Percentiles rank a stretch among this genome's conserved stretches.
These are phyloP conservation scores for Solanum hybrid DNA, from an alignment of 305 asterid species.

Conservation along the genomic window DNA sequence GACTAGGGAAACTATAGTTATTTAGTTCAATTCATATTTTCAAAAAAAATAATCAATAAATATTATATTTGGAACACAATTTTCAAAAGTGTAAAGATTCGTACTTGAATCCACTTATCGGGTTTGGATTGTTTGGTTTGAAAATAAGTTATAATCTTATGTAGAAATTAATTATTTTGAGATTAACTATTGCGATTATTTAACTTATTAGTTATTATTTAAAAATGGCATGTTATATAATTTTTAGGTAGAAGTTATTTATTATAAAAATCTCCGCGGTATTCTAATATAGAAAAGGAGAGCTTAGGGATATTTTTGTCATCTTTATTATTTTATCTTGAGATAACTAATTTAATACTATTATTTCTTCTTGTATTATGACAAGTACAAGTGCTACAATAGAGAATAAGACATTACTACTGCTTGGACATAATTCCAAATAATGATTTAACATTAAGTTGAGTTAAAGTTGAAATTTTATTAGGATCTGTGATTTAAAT, in stretches of 20 bases:
- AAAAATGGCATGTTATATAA: neutral
- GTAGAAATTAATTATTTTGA: neutral
- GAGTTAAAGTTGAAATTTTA: neutral
- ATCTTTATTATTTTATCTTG: neutral
- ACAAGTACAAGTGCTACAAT: neutral
- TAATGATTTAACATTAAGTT: neutral
- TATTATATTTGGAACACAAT: neutral
- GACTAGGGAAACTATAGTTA: neutral
- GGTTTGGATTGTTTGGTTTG: neutral
- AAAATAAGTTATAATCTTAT: neutral
- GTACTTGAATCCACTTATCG: neutral
- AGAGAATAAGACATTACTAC: neutral
- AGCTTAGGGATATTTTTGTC: neutral
- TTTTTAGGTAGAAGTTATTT: neutral
- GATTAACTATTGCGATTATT: neutral
- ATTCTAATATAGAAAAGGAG: neutral
- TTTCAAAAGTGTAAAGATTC: neutral
- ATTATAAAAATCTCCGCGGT: neutral
- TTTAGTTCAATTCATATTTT: neutral
- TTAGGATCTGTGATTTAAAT: no score
- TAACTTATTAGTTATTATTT: neutral
- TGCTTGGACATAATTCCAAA: neutral
- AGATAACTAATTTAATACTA: neutral
- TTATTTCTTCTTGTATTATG: neutral
- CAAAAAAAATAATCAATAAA: neutral